These are phyloP conservation scores for Litsea cubeba DNA, from an alignment of 164 flowering plant genomes.

Conservation along the genomic window DNA sequence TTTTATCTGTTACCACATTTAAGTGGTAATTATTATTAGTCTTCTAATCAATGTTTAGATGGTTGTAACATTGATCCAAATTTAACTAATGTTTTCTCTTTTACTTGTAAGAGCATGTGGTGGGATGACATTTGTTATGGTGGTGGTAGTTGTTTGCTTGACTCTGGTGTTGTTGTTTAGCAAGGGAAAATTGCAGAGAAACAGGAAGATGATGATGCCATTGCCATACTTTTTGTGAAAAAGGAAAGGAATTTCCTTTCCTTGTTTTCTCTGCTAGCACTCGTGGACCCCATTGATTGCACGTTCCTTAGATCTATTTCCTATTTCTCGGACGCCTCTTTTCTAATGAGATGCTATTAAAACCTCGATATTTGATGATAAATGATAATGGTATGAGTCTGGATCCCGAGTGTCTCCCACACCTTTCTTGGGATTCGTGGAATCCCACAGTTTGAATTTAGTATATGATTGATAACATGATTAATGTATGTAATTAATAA, in stretches of 20 bases:
- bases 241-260: not conserved
- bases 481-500: not conserved
- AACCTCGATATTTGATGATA: not conserved
- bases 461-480: not conserved
- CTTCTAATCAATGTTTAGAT: not conserved
- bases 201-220: not conserved
- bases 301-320: not conserved
- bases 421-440: too few species aligned
- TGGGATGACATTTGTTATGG: not conserved
- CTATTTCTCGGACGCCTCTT: not conserved
- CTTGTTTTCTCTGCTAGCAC: slow-evolving; percentile 1
- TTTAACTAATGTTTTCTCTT: not conserved
- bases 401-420: not conserved
- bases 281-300: slow-evolving; percentile 3
- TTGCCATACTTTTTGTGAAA: not conserved
- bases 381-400: not conserved
- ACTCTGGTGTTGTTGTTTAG: not conserved
- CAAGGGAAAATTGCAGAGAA: not conserved
- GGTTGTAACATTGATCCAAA: not conserved
- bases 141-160: not conserved
- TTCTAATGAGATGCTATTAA: not conserved
- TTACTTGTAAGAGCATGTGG: not conserved
- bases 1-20: not conserved
- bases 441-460: not conserved
- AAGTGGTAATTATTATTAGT: not conserved